A percentile compares a stretch with the other conserved stretches of the same genome.
Evolutionary conservation across 345 rosid species (phyloP).

Genomic region (Eutrema heterophyllum): DNA sequence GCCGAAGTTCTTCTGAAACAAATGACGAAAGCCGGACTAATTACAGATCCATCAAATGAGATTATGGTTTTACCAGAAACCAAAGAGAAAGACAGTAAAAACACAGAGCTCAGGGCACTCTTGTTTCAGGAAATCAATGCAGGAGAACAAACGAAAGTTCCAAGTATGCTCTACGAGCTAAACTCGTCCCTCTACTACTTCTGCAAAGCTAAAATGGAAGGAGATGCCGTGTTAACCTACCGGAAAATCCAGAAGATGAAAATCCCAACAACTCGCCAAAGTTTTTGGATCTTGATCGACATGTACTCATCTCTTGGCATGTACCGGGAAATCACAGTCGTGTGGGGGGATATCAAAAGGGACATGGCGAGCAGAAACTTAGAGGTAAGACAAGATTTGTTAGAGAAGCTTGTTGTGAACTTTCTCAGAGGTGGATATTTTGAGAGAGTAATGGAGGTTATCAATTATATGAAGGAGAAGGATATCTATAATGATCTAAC

Average conservation of each 20-base stretch:
- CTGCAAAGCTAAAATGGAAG: conserved; percentile 80
- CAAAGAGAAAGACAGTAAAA: conserved; percentile 22
- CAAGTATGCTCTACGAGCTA: conserved; percentile 44
- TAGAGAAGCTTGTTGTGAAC: conserved; percentile 57
- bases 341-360: conserved; percentile 90
- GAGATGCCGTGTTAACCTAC: conserved; percentile 56
- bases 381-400: conserved; percentile 46
- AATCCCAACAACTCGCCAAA: conserved; percentile 49
- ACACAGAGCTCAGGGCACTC: conserved; percentile 33
- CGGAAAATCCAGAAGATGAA: conserved; percentile 50
- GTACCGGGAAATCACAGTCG: conserved; percentile 62
- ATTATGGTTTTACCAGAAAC: conserved; percentile 20
- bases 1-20: conserved; percentile 54
- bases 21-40: conserved; percentile 49
- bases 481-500: conserved; percentile 47
- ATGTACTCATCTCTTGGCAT: conserved; percentile 59
- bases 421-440: conserved; percentile 87
- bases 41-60: conserved; percentile 33
- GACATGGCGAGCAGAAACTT: conserved; percentile 36
- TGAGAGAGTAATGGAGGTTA: conserved; percentile 82
- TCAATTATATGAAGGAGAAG: conserved; percentile 47
- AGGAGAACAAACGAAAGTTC: conserved; percentile 31
- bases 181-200: conserved; percentile 77
- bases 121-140: conserved; percentile 41
- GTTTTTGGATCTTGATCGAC: conserved; percentile 46